Percentiles rank a stretch among this genome's conserved stretches.
Conservation (phyloP, 75 land plant genomes). For the Pinus albicaulis region DNA sequence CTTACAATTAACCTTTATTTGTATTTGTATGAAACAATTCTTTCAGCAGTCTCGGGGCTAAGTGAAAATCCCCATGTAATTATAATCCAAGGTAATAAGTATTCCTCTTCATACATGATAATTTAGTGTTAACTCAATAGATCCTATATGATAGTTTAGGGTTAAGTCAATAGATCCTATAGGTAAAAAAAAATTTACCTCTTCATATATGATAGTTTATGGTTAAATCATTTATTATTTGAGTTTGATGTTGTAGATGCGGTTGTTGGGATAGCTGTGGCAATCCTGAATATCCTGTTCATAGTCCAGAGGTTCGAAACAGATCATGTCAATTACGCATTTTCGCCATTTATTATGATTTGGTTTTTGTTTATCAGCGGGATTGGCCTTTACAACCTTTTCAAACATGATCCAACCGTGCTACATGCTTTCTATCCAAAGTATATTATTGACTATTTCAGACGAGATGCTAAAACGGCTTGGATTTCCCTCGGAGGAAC, state of each 20-base stretch:
- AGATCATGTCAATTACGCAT: slow-evolving; percentile 55
- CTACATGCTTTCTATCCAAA: slow-evolving; percentile 60
- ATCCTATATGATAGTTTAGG: too few species aligned
- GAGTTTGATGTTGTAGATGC: slow-evolving; percentile 17
- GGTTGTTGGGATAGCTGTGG: slow-evolving; percentile 49
- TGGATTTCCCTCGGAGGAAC: slow-evolving; percentile 82
- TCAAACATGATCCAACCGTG: slow-evolving; percentile 47
- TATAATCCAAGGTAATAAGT: neutral
- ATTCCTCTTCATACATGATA: neutral
- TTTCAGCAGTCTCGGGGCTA: slow-evolving; percentile 76
- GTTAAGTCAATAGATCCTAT: too few species aligned
- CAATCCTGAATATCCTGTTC: slow-evolving; percentile 51
- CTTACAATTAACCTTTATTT: too few species aligned
- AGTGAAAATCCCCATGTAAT: neutral
- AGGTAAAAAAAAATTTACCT: too few species aligned
- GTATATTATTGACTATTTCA: slow-evolving; percentile 55
- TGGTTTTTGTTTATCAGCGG: slow-evolving; percentile 56
- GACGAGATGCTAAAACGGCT: slow-evolving; percentile 42
- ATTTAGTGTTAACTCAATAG: neutral
- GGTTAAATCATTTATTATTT: too few species aligned
- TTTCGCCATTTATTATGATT: slow-evolving; percentile 55
- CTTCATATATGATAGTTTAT: too few species aligned
- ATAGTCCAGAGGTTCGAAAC: slow-evolving; percentile 67
- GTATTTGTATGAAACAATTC: slow-evolving; percentile 33
- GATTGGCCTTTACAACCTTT: slow-evolving; percentile 63